Base-by-base conservation (phyloP, 805 yeast species). In the Nakazawaea wickerhamii region DNA sequence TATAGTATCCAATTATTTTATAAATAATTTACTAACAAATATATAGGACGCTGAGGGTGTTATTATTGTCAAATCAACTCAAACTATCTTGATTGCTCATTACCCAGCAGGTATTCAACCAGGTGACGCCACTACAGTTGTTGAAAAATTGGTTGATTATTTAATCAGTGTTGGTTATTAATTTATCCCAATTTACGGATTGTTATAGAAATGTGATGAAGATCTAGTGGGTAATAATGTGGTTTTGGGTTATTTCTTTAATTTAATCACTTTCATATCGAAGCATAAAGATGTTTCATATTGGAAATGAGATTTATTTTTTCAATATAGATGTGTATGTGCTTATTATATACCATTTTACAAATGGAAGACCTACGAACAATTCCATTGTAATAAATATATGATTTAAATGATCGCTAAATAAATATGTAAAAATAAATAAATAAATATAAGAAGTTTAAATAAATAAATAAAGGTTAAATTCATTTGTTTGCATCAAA, bases 121-220 rank as follows among this genome's bases (percentile, higher is more conserved):
- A 25, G 96, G 95, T 54, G 96, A 87, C 60, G 98, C 98, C 41
- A 85, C 97, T 46, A 79, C 84, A 57, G 85, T 90, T 50, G 96
- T 91, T 44, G 99, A 93, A 65, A 91, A 88, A 59, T 75, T 93
- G 70, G 98, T 95, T 36, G 98, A 93, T 62, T 90, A 93, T 60
- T 75, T 93, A 67, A 88, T 91, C 60, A 71, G 88, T 56, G 91
- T 84, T 42, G 85, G 88, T 46, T 90, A 86, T 65, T 91, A 73
- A 30, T 10, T 30, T 14, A 13, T 14, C n/a, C n/a, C n/a, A n/a
- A 25, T 25, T 13, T 25, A 13, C 8, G 8, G 11, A 9, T 25
- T 25, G 13, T 25, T 25, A 25, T 25, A 25, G 11, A n/a, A 25
- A 9, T 25, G 27, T 25, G 14, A 13, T 30, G 11, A 17, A 30